Conservation (phyloP, 1,284 basidiomycete species). For the Apiotrichum siamense region DNA sequence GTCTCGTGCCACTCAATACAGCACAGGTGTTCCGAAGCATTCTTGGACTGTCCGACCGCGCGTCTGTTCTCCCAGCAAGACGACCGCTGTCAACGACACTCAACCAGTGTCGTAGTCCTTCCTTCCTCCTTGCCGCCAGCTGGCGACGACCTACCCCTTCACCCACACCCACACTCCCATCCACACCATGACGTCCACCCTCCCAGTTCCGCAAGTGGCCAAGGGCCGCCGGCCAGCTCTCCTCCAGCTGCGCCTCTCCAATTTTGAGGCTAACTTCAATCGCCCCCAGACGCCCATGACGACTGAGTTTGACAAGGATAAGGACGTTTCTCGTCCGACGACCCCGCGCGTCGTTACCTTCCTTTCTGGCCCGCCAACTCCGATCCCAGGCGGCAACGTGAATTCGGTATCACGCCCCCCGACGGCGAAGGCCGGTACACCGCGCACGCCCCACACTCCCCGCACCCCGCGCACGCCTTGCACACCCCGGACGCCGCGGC, state of each 20-base stretch:
- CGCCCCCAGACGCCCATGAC: background rate
- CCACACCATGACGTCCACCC: no score
- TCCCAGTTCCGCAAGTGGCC: no score
- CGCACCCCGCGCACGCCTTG: background rate
- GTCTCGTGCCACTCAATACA: no score
- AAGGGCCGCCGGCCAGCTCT: background rate
- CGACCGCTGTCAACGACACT: no score
- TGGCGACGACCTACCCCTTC: no score
- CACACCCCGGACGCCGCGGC: background rate
- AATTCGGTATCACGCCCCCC: background rate
- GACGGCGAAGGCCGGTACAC: background rate
- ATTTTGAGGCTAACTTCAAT: constrained; percentile 1
- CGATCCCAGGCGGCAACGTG: background rate
- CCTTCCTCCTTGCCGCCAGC: no score
- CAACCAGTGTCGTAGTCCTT: no score
- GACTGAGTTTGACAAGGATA: background rate
- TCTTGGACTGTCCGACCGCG: no score
- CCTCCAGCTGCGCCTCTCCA: constrained; percentile 1
- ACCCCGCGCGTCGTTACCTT: background rate
- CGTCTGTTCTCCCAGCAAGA: no score
- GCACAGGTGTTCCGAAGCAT: no score
- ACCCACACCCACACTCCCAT: no score
- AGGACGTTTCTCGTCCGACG: background rate
- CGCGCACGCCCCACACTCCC: background rate
- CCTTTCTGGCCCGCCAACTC: background rate